Conservation (phyloP, 140 eudicot genomes). For the Ambrosia hybrid region DNA sequence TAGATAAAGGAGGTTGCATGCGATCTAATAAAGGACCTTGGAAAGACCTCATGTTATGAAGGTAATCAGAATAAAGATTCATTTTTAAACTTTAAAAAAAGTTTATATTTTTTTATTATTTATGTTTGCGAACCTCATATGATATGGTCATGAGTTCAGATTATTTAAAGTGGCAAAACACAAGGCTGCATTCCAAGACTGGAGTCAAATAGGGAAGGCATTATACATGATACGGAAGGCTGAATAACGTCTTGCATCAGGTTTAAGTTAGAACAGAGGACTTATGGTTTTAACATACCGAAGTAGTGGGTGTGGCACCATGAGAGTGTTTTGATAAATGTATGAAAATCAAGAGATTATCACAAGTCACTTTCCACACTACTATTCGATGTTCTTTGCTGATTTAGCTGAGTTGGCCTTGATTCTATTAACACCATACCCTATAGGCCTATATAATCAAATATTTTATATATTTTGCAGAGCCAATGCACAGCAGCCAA, state of each 20-base stretch:
- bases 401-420: too few species aligned
- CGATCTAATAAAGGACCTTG: constrained; percentile 89
- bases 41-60: constrained; percentile 57
- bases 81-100: background rate
- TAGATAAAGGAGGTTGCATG: constrained; percentile 69
- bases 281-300: too few species aligned
- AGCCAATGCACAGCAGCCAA: constrained; percentile 74
- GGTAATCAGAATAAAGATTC: constrained; percentile 34
- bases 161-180: constrained; percentile 21
- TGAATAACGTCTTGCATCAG: too few species aligned
- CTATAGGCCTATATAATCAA: too few species aligned
- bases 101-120: background rate
- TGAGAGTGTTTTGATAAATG: too few species aligned
- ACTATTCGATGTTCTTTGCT: too few species aligned
- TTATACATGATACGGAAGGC: constrained; percentile 16
- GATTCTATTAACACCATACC: too few species aligned
- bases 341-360: too few species aligned
- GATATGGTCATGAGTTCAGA: constrained; percentile 7
- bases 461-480: constrained; percentile 31
- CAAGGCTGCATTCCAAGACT: constrained; percentile 21
- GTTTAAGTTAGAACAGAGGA: too few species aligned
- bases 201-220: constrained; percentile 14
- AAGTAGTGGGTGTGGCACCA: too few species aligned
- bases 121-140: background rate
- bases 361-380: too few species aligned